Percentiles rank a stretch among this genome's conserved stretches.
phyloP scores from a whole-genome alignment of 2,329 filamentous ascomycete species.

The Cladosporium cucumerinum region DNA sequence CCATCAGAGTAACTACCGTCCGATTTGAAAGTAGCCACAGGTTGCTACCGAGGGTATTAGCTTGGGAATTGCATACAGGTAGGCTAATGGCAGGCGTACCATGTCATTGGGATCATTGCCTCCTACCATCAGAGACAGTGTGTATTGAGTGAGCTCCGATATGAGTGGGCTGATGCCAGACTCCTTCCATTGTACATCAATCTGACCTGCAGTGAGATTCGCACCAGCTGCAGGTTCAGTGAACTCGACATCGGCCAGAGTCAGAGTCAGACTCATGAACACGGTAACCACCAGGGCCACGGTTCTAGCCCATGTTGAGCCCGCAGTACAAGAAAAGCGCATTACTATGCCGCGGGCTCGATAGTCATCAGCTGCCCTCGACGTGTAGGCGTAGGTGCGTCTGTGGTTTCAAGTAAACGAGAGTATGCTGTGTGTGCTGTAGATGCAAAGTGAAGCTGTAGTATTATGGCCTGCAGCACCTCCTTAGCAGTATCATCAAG shows the following conservation, averaged over 20 bases:
- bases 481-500: neutral
- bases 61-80: neutral
- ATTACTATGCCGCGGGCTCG: neutral
- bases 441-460: neutral
- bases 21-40: constrained; percentile 4
- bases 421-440: neutral
- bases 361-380: neutral
- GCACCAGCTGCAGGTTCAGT: constrained; percentile 51
- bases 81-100: neutral
- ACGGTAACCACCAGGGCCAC: neutral
- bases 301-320: neutral
- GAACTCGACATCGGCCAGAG: constrained; percentile 54
- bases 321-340: neutral
- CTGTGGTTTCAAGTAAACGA: neutral
- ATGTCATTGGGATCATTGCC: constrained; percentile 42
- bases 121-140: constrained; percentile 59
- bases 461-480: neutral
- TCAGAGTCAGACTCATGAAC: constrained; percentile 42
- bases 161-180: constrained; percentile 50
- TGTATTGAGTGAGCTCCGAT: constrained; percentile 52
- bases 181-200: constrained; percentile 55
- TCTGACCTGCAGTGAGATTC: constrained; percentile 47
- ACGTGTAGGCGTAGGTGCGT: neutral
- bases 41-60: constrained; percentile 1
- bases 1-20: neutral